Conservation (phyloP, 1,284 basidiomycete genomes). For the Cryptococcus deneoformans region DNA sequence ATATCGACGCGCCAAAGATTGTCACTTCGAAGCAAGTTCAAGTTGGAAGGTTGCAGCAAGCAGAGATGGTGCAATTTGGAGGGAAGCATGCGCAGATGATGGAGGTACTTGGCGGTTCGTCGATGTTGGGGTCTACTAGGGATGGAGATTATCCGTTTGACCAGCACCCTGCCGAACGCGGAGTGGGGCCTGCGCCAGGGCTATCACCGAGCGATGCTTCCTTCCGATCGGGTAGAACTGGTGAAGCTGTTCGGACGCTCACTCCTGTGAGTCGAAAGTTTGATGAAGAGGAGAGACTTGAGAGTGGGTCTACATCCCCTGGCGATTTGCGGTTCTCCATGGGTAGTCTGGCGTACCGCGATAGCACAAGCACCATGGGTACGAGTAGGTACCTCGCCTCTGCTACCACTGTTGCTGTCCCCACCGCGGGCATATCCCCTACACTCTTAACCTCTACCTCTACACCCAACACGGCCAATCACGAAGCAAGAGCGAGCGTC, state of each 20-base stretch:
- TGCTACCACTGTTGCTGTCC: slow-evolving; percentile 5
- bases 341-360: slow-evolving; percentile 42
- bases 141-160: slow-evolving; percentile 3
- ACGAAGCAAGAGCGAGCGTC: slow-evolving; percentile 16
- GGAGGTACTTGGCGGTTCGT: slow-evolving; percentile 3
- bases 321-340: slow-evolving; percentile 48
- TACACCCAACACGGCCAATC: background rate
- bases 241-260: slow-evolving; percentile 9
- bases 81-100: slow-evolving; percentile 4
- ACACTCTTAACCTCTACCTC: background rate
- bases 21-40: slow-evolving; percentile 48
- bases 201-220: slow-evolving; percentile 6
- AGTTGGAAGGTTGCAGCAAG: slow-evolving; percentile 45
- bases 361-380: slow-evolving; percentile 38
- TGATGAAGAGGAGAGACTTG: slow-evolving; percentile 14
- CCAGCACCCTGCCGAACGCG: background rate
- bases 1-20: slow-evolving; percentile 49
- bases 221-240: background rate
- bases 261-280: slow-evolving; percentile 16
- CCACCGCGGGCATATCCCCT: background rate
- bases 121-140: slow-evolving; percentile 2
- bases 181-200: background rate
- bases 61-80: slow-evolving; percentile 47
- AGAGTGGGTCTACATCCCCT: slow-evolving; percentile 11
- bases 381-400: slow-evolving; percentile 30